Base-by-base conservation (phyloP, 2,329 filamentous ascomycete species). In the Cryoendolithus antarcticus region DNA sequence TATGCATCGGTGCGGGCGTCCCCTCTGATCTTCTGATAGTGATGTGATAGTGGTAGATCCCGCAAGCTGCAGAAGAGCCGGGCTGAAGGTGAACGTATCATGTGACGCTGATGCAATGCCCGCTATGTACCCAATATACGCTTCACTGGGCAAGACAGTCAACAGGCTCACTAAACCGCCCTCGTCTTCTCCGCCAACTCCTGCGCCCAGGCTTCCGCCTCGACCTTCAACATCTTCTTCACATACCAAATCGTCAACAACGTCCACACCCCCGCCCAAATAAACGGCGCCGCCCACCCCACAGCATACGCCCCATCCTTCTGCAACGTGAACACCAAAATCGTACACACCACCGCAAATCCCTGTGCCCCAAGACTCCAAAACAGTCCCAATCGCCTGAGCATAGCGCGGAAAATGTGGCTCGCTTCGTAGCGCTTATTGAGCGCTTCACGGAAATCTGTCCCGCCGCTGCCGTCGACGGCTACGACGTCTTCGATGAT, bases 401-500 rank as follows among this genome's bases (percentile, higher is more conserved):
- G 56, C 67, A 73, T 71, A 44, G 64, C 59, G 24, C 70, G 62
- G 56, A 74, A 74, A 13, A 62, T 56, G 49, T 71, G 67, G 50
- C 65, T 70, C 2, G 69, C 66, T 53, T 70, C 64, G 51, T 73
- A 73, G 29, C 70, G 60, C 30, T 63, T 52, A 48, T 72, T 71
- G 28, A 74, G 57, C 3, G 64, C 54, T 48, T 71, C 65, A 32
- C 70, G 61, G 56, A 67, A 74, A 39, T 66, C 65, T 4, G 68
- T 72, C 5, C 67, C 67, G 13, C 70, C 70, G 9, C 58, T 62
- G 4, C 70, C 70, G 43, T 74, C 70, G 4, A 72, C 70, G 2
- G 69, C 69, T 32, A 64, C 62, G 19, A 74, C 59, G 46, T 74
- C 70, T 43, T 74, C 70, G 45, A 74, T 69, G 45, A 73, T 60